Evolutionary conservation across 1,284 basidiomycete genomes (phyloP), one percentile per base, ranked within the genome.

Genomic region (Apiotrichum gamsii): DNA sequence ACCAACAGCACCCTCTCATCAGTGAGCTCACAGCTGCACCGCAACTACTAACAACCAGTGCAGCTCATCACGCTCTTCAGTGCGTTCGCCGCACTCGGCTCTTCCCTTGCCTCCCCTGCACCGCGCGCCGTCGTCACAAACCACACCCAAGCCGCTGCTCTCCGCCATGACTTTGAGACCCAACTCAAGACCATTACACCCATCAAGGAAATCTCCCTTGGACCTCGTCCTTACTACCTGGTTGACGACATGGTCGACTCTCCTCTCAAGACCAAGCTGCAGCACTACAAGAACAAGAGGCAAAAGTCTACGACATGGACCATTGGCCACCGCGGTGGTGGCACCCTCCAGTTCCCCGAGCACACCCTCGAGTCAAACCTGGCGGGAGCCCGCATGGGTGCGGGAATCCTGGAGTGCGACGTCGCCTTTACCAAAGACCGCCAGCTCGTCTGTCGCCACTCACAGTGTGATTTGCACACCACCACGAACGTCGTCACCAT

Each of bases 361-460:
- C 55, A 57, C 47, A 43, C 55, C 4, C 38, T 57, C 19, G 38
- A 57, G 34, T 40, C 40, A 13, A 45, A 49, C 39, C 42, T 54
- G 8, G 52, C 52, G 4, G 55, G 52, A 5, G 55, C 52, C 5
- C 43, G 55, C 15, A 53, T 51, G 49, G 55, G 55, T n/a, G 55
- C 55, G 10, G 55, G 55, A 5, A 42, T 54, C n/a, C 49, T 57
- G 35, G 55, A 57, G 45, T 57, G 55, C 39, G 55, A 57, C 36
- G 47, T 47, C 15, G 32, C 55, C 3, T 57, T 57, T 36, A 57
- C 55, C 34, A 40, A 40, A 25, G 55, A 57, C 45, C 55, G 39
- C 16, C 24, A 57, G 44, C 49, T 57, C 32, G 49, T 57, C 1
- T 57, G 55, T 43, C 52, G 55, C 15, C 55, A 57, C 47, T 52